A percentile compares a stretch with the other conserved stretches of the same genome.
Conservation (phyloP, 495 filamentous ascomycete genomes). For the Xylaria curta region DNA sequence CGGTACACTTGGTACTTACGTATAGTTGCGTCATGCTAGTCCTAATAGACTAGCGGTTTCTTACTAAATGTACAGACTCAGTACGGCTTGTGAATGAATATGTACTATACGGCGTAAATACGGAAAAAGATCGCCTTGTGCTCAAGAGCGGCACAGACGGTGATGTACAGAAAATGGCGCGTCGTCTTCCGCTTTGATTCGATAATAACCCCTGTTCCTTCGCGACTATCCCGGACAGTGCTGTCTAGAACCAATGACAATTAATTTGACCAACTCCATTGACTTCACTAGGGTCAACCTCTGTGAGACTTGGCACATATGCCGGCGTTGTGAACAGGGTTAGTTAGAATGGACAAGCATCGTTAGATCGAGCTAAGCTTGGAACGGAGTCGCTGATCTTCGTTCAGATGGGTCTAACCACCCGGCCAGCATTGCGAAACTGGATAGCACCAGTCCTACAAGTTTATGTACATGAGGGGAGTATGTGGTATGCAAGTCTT, state of each 20-base stretch:
- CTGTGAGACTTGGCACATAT: constrained; percentile 27
- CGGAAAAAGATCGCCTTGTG: constrained; percentile 38
- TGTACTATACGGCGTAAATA: constrained; percentile 16
- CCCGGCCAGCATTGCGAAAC: constrained; percentile 48
- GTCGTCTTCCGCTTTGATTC: constrained; percentile 41
- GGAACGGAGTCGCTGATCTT: constrained; percentile 47
- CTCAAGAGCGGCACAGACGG: constrained; percentile 41
- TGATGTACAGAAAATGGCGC: constrained; percentile 48
- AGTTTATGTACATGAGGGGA: constrained; percentile 14
- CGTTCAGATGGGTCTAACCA: constrained; percentile 43
- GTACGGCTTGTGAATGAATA: constrained; percentile 13
- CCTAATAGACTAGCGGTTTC: constrained; percentile 7
- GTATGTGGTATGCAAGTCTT: constrained; percentile 12
- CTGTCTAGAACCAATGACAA: constrained; percentile 24
- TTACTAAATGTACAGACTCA: constrained; percentile 13
- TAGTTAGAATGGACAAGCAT: constrained; percentile 30
- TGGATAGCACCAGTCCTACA: constrained; percentile 33
- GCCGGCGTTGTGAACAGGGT: constrained; percentile 18
- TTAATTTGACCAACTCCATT: constrained; percentile 24
- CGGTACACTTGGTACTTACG: neutral
- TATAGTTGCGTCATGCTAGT: constrained; percentile 23
- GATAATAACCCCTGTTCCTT: constrained; percentile 24
- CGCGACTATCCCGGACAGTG: neutral
- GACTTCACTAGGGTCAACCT: constrained; percentile 13
- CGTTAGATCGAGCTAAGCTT: constrained; percentile 44